These are phyloP conservation scores for Cucurbita maxima DNA, from an alignment of 306 rosid species.

Conservation along the genomic window DNA sequence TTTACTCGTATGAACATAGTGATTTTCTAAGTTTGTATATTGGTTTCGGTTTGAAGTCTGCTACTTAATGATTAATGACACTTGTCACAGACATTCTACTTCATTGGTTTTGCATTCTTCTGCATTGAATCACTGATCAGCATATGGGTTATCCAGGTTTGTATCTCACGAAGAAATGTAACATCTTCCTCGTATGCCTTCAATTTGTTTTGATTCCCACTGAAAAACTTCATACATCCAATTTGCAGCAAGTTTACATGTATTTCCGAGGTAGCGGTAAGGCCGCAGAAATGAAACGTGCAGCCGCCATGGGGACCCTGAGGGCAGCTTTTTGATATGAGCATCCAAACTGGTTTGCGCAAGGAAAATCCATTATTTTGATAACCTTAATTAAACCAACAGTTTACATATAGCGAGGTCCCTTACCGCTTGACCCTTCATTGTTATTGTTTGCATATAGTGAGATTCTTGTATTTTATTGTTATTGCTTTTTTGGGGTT, in stretches of 20 bases:
- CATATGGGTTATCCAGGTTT: conserved; percentile 95
- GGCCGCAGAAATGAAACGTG: conserved; percentile 48
- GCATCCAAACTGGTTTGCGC: neutral
- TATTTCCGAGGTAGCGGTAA: conserved; percentile 96
- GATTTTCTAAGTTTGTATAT: neutral
- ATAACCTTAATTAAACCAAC: neutral
- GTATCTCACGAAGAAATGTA: neutral
- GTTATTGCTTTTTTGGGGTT: neutral
- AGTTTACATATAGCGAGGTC: neutral
- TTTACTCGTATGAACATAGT: neutral
- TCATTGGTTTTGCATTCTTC: conserved; percentile 64
- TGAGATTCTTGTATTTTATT: neutral
- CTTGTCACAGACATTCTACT: conserved; percentile 57
- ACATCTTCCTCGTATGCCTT: neutral
- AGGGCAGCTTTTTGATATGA: conserved; percentile 52
- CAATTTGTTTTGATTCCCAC: neutral
- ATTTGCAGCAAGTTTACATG: conserved; percentile 79
- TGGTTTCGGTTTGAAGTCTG: neutral
- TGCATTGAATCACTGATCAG: conserved; percentile 63
- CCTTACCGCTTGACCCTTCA: neutral
- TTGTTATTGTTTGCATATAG: neutral
- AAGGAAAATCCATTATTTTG: neutral
- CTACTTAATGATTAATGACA: neutral
- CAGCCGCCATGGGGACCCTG: conserved; percentile 76
- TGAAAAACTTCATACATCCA: neutral